A percentile compares a stretch with the other conserved stretches of the same genome.
phyloP scores from a whole-genome alignment of 2,329 filamentous ascomycete species.

The Metarhizium rileyi region DNA sequence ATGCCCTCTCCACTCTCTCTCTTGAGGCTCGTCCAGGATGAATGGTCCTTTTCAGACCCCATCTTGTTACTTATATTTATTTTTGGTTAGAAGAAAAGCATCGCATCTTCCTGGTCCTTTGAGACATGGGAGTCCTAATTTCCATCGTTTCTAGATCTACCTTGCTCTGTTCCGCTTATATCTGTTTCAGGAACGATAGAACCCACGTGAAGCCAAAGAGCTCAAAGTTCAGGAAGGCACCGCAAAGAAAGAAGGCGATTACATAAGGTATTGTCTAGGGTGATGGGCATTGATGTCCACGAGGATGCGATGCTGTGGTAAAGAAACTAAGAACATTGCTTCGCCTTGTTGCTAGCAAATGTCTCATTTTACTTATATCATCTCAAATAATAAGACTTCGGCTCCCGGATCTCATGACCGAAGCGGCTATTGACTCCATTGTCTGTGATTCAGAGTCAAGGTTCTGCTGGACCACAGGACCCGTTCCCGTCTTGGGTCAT shows the following conservation, averaged over 20 bases:
- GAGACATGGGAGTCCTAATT: too few species aligned
- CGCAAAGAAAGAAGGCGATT: not conserved
- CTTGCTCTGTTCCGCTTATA: constrained; percentile 2
- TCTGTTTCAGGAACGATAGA: too few species aligned
- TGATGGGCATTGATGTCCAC: not conserved
- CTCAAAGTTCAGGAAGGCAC: not conserved
- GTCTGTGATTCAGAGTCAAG: constrained; percentile 1
- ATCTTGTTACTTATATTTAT: too few species aligned
- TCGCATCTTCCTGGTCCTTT: not conserved
- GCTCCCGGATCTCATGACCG: constrained; percentile 2
- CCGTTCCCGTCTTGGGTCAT: constrained; percentile 2
- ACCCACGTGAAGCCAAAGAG: too few species aligned
- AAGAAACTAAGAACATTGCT: too few species aligned
- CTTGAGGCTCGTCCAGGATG: not conserved
- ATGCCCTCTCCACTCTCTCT: not conserved
- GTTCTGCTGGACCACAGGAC: not conserved
- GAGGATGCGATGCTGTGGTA: not conserved
- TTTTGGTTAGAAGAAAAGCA: too few species aligned
- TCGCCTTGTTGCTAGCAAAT: not conserved
- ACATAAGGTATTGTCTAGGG: too few species aligned
- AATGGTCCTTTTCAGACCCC: not conserved
- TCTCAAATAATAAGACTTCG: not conserved
- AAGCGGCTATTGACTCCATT: constrained; percentile 1
- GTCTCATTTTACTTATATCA: not conserved
- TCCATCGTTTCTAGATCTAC: not conserved